Base-by-base conservation (phyloP, 306 rosid genomes). In the Quercus agrifolia region DNA sequence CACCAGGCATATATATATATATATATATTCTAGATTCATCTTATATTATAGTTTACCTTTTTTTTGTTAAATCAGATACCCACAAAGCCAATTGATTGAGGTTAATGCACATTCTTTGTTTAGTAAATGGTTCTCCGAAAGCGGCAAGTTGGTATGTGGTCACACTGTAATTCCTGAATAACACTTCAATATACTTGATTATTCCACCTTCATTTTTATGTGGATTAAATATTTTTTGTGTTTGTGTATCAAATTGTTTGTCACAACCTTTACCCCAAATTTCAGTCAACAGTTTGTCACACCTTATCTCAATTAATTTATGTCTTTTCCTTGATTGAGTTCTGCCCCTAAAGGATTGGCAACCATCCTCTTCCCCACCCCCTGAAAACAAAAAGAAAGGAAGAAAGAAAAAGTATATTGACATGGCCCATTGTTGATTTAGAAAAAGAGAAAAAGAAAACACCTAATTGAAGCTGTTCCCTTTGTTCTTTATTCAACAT, bases 121-220 rank as follows among this genome's bases (percentile, higher is more conserved):
- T 89, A 93, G 98, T 79, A 95, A 95, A 95, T 95, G 99, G 99
- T 95, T 95, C 88, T 95, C 99, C 0, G 99, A 91, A 90, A 95
- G 99, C 59, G 99, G 99, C 81, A 95, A 95, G 92, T 87, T 95
- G 98, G 99, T 95, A 93, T 70, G 88, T 80, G 21, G 58, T 56
- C 30, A 70, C 78, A 21, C 72, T 64, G 25, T 15, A 38, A 69
- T 56, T 67, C 66, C 30, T 75, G 31, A 49, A 73, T 18, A 33
- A n/a, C 79, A 31, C 56, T 72, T 85, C 59, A 23, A 75, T 81
- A 56, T 71, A 80, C 64, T 35, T 61, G 30, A 18, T 31, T 23
- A 44, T 76, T 73, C 30, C 17, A 49, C 62, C 74, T 79, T 58
- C 66, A 21, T 67, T 75, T 69, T 41, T 30, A 28, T 41, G 41